Conservation (phyloP, 2,329 filamentous ascomycete species). For the Phaeosphaeria sp. region DNA sequence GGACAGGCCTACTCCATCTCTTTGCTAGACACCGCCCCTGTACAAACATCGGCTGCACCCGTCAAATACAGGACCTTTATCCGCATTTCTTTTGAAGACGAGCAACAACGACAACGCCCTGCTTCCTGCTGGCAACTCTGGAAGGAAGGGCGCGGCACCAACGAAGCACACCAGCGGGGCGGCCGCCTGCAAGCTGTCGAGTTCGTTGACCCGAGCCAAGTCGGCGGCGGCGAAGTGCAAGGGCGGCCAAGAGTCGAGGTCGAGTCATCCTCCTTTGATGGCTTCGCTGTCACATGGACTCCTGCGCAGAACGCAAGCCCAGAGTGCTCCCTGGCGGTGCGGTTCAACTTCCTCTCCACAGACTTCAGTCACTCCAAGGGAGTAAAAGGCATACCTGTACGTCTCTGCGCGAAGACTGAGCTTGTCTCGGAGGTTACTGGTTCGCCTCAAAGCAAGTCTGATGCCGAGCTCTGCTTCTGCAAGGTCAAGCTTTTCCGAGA, state of each 20-base stretch:
- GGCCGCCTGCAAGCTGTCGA: constrained; percentile 94
- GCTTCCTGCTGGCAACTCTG: constrained; percentile 86
- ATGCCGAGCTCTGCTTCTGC: constrained; percentile 84
- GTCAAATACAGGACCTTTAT: constrained; percentile 87
- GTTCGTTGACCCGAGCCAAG: constrained; percentile 74
- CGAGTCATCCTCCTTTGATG: constrained; percentile 80
- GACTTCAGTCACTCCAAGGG: constrained; percentile 99
- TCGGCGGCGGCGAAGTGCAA: constrained; percentile 59
- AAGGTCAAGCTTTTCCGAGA: constrained; percentile 98
- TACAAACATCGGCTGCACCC: constrained; percentile 61
- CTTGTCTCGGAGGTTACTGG: constrained; percentile 63
- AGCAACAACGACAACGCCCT: constrained; percentile 85
- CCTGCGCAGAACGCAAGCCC: constrained; percentile 68
- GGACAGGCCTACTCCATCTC: constrained; percentile 91
- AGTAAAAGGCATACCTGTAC: constrained; percentile 94
- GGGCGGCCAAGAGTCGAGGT: constrained; percentile 56
- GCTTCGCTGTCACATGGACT: constrained; percentile 90
- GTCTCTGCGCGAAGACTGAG: constrained; percentile 90
- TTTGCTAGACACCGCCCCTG: constrained; percentile 76
- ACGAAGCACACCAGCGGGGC: constrained; percentile 91
- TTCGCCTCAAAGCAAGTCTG: constrained; percentile 48
- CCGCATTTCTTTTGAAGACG: constrained; percentile 96
- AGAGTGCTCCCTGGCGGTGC: constrained; percentile 86
- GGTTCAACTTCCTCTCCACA: constrained; percentile 98
- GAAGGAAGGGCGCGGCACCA: constrained; percentile 96